Percentiles rank a stretch among this genome's conserved stretches.
These are phyloP conservation scores for Myxozyma melibiosi DNA, from an alignment of 805 yeast species.

Conservation along the genomic window DNA sequence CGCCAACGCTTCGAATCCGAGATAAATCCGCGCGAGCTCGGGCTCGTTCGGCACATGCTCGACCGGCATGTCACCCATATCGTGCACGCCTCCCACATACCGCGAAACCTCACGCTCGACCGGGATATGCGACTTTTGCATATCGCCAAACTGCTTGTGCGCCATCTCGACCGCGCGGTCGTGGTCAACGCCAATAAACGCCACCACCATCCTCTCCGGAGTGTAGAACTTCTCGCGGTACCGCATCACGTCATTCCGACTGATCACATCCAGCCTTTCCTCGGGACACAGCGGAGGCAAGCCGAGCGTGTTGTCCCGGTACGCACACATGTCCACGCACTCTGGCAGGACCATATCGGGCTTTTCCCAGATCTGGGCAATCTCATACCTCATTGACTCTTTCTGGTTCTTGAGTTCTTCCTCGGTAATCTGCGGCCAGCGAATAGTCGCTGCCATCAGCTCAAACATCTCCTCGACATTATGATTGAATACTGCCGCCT, in stretches of 20 bases:
- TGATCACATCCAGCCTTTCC: slow-evolving; percentile 61
- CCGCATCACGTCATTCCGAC: slow-evolving; percentile 53
- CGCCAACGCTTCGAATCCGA: slow-evolving; percentile 86
- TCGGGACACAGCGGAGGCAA: slow-evolving; percentile 81
- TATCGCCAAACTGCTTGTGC: slow-evolving; percentile 62
- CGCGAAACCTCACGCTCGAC: slow-evolving; percentile 45
- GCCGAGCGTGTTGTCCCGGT: slow-evolving; percentile 71
- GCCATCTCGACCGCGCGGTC: slow-evolving; percentile 67
- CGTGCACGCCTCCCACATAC: slow-evolving; percentile 57
- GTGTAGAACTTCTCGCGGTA: slow-evolving; percentile 69
- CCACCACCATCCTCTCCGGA: slow-evolving; percentile 81
- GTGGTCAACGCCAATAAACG: slow-evolving; percentile 83
- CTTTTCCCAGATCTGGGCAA: slow-evolving; percentile 76
- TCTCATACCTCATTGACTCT: slow-evolving; percentile 75
- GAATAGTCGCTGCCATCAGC: slow-evolving; percentile 74
- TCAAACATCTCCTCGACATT: slow-evolving; percentile 80
- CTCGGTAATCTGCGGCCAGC: slow-evolving; percentile 65
- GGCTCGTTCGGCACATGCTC: slow-evolving; percentile 49
- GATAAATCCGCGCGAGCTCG: slow-evolving; percentile 79
- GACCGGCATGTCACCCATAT: slow-evolving; percentile 24
- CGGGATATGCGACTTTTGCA: slow-evolving; percentile 44
- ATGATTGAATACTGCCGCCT: slow-evolving; percentile 87
- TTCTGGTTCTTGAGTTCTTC: slow-evolving; percentile 75
- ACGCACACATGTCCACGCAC: slow-evolving; percentile 84
- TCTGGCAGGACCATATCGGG: slow-evolving; percentile 89